A percentile compares a stretch with the other conserved stretches of the same genome.
These are phyloP conservation scores for Endoconidiophora laricicola DNA, from an alignment of 2,329 filamentous ascomycete genomes.

Conservation along the genomic window DNA sequence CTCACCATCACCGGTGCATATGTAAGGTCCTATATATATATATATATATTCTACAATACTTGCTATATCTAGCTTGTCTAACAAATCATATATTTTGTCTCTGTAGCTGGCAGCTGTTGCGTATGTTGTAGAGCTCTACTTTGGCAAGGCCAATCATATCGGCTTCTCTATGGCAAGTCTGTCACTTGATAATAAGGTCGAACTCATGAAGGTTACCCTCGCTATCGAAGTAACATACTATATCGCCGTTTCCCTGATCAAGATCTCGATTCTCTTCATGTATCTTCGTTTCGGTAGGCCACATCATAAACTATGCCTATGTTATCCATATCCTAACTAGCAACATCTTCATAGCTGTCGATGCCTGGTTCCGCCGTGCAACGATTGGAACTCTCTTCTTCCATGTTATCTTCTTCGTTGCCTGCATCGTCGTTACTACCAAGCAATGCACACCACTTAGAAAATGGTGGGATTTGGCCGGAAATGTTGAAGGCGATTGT, in stretches of 20 bases:
- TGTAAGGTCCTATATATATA: conserved; percentile 5
- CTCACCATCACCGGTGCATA: conserved; percentile 14
- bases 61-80: neutral
- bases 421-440: conserved; percentile 24
- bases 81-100: neutral
- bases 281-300: conserved; percentile 28
- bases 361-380: conserved; percentile 13
- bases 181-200: conserved; percentile 14
- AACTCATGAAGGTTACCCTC: conserved; percentile 17
- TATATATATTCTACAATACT: neutral
- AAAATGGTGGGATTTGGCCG: conserved; percentile 26
- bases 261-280: conserved; percentile 28
- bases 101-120: conserved; percentile 7
- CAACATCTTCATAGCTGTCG: neutral
- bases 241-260: conserved; percentile 23
- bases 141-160: conserved; percentile 15
- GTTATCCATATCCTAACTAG: neutral
- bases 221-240: conserved; percentile 28
- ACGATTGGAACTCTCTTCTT: conserved; percentile 22
- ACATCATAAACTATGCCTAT: neutral
- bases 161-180: conserved; percentile 14
- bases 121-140: conserved; percentile 15
- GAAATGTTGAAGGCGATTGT: conserved; percentile 21
- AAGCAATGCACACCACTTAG: conserved; percentile 26
- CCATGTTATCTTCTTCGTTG: conserved; percentile 24